Evolutionary conservation across 352 stramenopile genomes (phyloP), one percentile per base, ranked within the genome.

Genomic region (Phytophthora melonis): DNA sequence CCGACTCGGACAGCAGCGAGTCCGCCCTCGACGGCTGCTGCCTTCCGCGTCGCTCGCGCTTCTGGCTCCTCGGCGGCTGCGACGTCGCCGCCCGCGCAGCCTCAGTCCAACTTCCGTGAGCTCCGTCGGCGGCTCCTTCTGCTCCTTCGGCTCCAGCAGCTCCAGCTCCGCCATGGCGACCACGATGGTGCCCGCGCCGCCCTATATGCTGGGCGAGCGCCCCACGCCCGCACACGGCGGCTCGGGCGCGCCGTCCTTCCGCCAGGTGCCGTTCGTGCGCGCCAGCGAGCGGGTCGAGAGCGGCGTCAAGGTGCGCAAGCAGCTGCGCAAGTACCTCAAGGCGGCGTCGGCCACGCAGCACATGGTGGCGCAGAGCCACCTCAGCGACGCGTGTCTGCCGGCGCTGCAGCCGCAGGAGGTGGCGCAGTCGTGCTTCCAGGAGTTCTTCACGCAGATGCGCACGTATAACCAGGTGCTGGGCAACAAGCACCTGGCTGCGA

Each of bases 261-360:
- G 81, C n/a, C 87, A 94, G 60, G 89, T 96, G 55, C 89, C 89
- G 49, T 96, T 94, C 65, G 86, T 96, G 52, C 87, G 85, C 58
- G 87, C 91, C 55, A 90, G 68, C 63, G 86, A 92, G 66, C 89
- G 89, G 62, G 86, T 94, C 39, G 89, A 94, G 69, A 93, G 82
- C 66, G 89, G 89, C 60, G 80, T 93, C 52, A 91, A 90, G 60
- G 88, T 94, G 27, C 88, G 89, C 73, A 92, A 94, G 70, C 86
- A 96, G 67, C 72, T 96, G 41, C 78, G 86, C 72, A 94, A 94
- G 76, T 96, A 96, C 74, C 76, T 96, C 19, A 93, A 93, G 66
- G 84, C 88, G 54, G 89, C 80, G 63, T 90, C 87, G 2, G 75
- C 77, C 27, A 93, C 89, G 66, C 88, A 96, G 81, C 84, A 92